Evolutionary conservation across 2,329 filamentous ascomycete genomes (phyloP).

Genomic region (Diaporthe sp.): DNA sequence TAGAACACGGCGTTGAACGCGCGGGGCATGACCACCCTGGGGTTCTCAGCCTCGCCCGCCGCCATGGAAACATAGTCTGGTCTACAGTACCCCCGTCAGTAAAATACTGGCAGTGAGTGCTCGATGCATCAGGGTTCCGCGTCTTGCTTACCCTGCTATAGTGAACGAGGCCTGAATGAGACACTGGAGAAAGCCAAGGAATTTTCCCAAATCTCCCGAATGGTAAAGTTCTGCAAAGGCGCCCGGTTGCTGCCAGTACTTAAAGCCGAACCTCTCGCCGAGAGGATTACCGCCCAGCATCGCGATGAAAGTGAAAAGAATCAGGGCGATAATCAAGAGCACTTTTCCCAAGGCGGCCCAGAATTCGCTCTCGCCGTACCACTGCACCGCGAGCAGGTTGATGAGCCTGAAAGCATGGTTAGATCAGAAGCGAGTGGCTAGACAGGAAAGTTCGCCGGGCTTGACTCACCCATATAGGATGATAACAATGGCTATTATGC

Average conservation of each 20-base stretch:
- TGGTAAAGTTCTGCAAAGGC: slow-evolving; percentile 78
- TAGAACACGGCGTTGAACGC: slow-evolving; percentile 83
- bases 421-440: not conserved
- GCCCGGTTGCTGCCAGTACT: slow-evolving; percentile 76
- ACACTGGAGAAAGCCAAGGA: slow-evolving; percentile 82
- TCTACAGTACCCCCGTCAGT: slow-evolving; percentile 46
- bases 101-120: not conserved
- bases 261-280: slow-evolving; percentile 80
- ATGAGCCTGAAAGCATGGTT: slow-evolving; percentile 42
- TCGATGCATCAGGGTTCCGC: too few relatives aligned
- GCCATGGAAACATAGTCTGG: slow-evolving; percentile 75
- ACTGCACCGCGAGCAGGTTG: slow-evolving; percentile 43
- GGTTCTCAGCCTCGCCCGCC: slow-evolving; percentile 73
- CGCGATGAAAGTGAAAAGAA: slow-evolving; percentile 83
- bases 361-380: slow-evolving; percentile 61
- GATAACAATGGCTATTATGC: slow-evolving; percentile 71
- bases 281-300: slow-evolving; percentile 88
- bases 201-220: slow-evolving; percentile 76
- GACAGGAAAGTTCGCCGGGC: slow-evolving; percentile 46
- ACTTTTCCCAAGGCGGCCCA: slow-evolving; percentile 80
- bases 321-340: slow-evolving; percentile 77
- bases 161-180: slow-evolving; percentile 79
- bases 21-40: slow-evolving; percentile 74
- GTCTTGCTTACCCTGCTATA: slow-evolving; percentile 61
- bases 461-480: slow-evolving; percentile 57